Evolutionary conservation across 2,329 filamentous ascomycete genomes (phyloP).

Genomic region (Fusarium sp.): DNA sequence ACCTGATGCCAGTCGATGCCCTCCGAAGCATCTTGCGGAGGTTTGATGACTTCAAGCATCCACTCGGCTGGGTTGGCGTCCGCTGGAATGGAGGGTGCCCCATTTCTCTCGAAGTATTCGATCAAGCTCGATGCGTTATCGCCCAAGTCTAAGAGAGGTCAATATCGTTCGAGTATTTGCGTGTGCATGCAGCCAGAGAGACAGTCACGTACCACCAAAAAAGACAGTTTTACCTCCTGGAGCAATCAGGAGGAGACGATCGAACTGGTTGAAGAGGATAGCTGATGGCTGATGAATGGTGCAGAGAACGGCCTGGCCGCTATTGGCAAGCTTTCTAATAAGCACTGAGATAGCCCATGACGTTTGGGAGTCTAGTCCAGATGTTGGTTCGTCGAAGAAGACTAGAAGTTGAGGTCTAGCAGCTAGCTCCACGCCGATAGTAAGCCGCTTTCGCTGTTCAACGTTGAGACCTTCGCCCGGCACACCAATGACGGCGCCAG

Average conservation of each 20-base stretch:
- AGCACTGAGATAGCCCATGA: slow-evolving; percentile 79
- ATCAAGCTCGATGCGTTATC: slow-evolving; percentile 60
- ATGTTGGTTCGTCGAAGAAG: slow-evolving; percentile 84
- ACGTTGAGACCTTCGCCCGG: slow-evolving; percentile 65
- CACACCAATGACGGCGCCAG: slow-evolving; percentile 67
- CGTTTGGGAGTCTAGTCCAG: slow-evolving; percentile 78
- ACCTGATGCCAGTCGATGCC: slow-evolving; percentile 59
- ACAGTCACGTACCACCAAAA: slow-evolving; percentile 61
- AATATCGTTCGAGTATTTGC: background rate
- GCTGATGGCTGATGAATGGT: slow-evolving; percentile 62
- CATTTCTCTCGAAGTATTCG: slow-evolving; percentile 70
- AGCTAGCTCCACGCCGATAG: slow-evolving; percentile 80
- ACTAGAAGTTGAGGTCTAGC: slow-evolving; percentile 77
- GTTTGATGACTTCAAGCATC: slow-evolving; percentile 63
- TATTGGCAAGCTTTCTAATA: slow-evolving; percentile 70
- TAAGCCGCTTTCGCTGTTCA: slow-evolving; percentile 67
- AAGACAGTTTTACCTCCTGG: slow-evolving; percentile 68
- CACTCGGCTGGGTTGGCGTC: slow-evolving; percentile 74
- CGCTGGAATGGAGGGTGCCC: slow-evolving; percentile 64
- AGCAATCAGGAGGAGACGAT: slow-evolving; percentile 65
- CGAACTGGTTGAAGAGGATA: slow-evolving; percentile 59
- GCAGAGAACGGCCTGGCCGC: slow-evolving; percentile 57
- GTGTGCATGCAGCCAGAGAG: no score
- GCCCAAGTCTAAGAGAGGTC: slow-evolving; percentile 39
- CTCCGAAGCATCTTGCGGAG: slow-evolving; percentile 47